Evolutionary conservation across 2,329 filamentous ascomycete species (phyloP), one percentile per base, ranked within the genome.

Genomic region (Ophiognomonia clavigignenti-juglandacearum): DNA sequence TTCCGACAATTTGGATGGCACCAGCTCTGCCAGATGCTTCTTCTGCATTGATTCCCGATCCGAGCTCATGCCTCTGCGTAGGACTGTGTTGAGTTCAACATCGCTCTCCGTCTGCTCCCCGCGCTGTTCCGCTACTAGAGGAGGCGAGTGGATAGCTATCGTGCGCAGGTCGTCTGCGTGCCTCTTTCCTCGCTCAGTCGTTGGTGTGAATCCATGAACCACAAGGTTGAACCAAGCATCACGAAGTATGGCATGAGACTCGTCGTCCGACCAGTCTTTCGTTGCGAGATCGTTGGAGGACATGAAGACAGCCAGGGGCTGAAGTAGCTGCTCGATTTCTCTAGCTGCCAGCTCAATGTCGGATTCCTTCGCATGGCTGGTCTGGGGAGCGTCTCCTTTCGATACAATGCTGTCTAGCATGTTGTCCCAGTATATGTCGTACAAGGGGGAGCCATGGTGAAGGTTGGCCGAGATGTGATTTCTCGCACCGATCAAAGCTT

Each of bases 151-250:
- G 43, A 89, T 81, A 2, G 95, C 92, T 61, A 99, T 83, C 29
- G 88, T 74, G 20, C 87, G 82, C 18, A 99, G 74, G 61, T 96
- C 90, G 48, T 85, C 77, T 41, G 83, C 67, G 57, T 95, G 82
- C 55, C 80, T 79, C 61, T 83, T 85, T 16, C 85, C 87, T 45
- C 86, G 79, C 14, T 83, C 78, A 0, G 89, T 92, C 14, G 78
- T 78, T 10, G 85, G 75, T 9, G 83, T 85, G 62, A 97, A 95
- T 4, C 91, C 93, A 63, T 98, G 93, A 1, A 96, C 86, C 19
- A 91, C 88, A 53, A 97, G 89, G 59, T 98, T 99, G 70, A 96
- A 97, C 93, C 93, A 99, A 5, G 89, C 88, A 72, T 98, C 91
- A 43, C 92, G 83, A 56, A 93, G 78, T 47, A 95, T 70, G 22